These are phyloP conservation scores for Aspergillus sojae DNA, from an alignment of 2,329 filamentous ascomycete species.

Conservation along the genomic window DNA sequence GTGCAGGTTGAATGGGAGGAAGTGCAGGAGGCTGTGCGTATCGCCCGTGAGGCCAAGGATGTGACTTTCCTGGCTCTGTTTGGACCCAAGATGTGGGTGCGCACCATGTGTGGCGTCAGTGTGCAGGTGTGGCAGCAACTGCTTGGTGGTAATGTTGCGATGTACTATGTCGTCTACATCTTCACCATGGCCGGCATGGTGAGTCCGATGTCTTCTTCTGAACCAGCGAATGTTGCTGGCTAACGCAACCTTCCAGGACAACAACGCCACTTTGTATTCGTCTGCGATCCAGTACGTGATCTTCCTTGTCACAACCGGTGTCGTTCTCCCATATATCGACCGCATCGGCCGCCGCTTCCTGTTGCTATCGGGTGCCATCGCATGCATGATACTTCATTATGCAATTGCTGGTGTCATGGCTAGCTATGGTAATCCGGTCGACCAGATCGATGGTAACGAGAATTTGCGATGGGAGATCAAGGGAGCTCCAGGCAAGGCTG, in stretches of 20 bases:
- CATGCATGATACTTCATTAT: conserved; percentile 54
- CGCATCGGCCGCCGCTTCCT: conserved; percentile 52
- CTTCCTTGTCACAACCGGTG: conserved; percentile 56
- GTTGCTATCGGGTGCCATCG: conserved; percentile 50
- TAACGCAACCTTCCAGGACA: conserved; percentile 28
- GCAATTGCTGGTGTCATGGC: conserved; percentile 58
- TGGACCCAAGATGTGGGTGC: conserved; percentile 52
- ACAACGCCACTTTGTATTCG: conserved; percentile 51
- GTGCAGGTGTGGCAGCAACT: conserved; percentile 62
- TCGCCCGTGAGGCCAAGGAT: conserved; percentile 37
- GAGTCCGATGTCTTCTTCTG: neutral
- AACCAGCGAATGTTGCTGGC: neutral
- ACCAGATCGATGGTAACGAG: conserved; percentile 51
- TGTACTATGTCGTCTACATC: conserved; percentile 64
- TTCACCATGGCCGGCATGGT: conserved; percentile 62
- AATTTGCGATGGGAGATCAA: conserved; percentile 51
- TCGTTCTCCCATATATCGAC: conserved; percentile 55
- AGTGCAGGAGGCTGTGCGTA: conserved; percentile 36
- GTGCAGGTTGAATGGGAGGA: conserved; percentile 57
- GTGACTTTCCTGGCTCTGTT: conserved; percentile 47
- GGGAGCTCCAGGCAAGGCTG: conserved; percentile 56
- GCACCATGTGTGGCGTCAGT: conserved; percentile 55
- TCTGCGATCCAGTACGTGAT: conserved; percentile 62
- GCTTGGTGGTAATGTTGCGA: conserved; percentile 60
- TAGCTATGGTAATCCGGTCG: conserved; percentile 48